phyloP scores from a whole-genome alignment of 352 stramenopile genomes.

The Globisporangium parvum region DNA sequence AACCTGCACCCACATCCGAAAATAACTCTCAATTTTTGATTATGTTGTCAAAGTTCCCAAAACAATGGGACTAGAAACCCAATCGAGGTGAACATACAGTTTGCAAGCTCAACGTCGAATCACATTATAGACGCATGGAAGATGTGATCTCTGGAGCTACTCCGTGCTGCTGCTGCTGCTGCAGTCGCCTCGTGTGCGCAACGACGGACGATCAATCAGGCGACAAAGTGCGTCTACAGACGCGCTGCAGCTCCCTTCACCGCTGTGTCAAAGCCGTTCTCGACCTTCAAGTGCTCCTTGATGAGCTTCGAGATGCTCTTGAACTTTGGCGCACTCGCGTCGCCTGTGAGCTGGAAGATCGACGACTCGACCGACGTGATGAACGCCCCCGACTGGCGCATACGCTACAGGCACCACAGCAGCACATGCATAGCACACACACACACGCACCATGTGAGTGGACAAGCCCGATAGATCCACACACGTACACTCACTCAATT shows the following conservation, averaged over 20 bases:
- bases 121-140: neutral
- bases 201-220: neutral
- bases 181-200: neutral
- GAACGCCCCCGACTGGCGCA: slow-evolving; percentile 91
- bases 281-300: slow-evolving; percentile 84
- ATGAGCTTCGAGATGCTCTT: slow-evolving; percentile 92
- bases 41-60: neutral
- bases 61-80: neutral
- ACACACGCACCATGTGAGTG: neutral
- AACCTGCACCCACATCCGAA: neutral
- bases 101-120: neutral
- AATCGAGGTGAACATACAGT: too few relatives aligned
- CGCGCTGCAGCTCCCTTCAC: slow-evolving; percentile 2
- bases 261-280: slow-evolving; percentile 50
- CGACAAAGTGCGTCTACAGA: neutral
- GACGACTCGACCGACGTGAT: slow-evolving; percentile 94
- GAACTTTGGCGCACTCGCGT: slow-evolving; percentile 92
- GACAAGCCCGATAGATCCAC: neutral
- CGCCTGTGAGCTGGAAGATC: slow-evolving; percentile 93
- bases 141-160: neutral
- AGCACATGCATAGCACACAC: neutral
- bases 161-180: too few relatives aligned
- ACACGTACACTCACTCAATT: neutral
- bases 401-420: slow-evolving; percentile 45
- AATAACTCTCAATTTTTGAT: neutral